phyloP scores from a whole-genome alignment of 2,329 filamentous ascomycete genomes.

The Fusarium sp. region DNA sequence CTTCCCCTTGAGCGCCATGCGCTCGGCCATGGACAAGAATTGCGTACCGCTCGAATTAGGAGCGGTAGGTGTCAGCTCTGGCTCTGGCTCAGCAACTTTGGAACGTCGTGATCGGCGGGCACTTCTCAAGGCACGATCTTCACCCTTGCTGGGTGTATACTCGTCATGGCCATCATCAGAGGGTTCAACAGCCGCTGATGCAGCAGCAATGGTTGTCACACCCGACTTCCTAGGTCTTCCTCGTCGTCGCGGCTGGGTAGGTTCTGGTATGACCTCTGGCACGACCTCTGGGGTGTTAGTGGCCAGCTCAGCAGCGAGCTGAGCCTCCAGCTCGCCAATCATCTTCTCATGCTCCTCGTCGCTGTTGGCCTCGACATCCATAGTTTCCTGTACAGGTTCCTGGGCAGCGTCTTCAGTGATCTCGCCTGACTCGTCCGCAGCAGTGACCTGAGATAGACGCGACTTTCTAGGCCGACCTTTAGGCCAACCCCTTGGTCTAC shows the following conservation, averaged over 20 bases:
- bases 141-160: background rate
- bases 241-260: slow-evolving; percentile 29
- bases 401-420: background rate
- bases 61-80: slow-evolving; percentile 3
- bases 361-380: slow-evolving; percentile 9
- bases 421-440: slow-evolving; percentile 5
- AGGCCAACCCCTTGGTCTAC: slow-evolving; percentile 38
- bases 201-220: slow-evolving; percentile 41
- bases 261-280: background rate
- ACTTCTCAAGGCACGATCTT: slow-evolving; percentile 25
- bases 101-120: slow-evolving; percentile 42
- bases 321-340: slow-evolving; percentile 32
- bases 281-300: slow-evolving; percentile 3
- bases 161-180: slow-evolving; percentile 1
- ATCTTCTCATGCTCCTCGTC: slow-evolving; percentile 32
- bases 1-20: slow-evolving; percentile 66
- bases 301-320: slow-evolving; percentile 30
- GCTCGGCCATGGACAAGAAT: slow-evolving; percentile 68
- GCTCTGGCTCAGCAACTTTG: slow-evolving; percentile 18
- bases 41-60: slow-evolving; percentile 38
- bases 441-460: slow-evolving; percentile 24
- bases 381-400: background rate
- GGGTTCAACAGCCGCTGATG: slow-evolving; percentile 7
- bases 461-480: slow-evolving; percentile 48
- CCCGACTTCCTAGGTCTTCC: slow-evolving; percentile 46